phyloP scores from a whole-genome alignment of 805 yeast genomes.

The Blastobotrys attinorum region DNA sequence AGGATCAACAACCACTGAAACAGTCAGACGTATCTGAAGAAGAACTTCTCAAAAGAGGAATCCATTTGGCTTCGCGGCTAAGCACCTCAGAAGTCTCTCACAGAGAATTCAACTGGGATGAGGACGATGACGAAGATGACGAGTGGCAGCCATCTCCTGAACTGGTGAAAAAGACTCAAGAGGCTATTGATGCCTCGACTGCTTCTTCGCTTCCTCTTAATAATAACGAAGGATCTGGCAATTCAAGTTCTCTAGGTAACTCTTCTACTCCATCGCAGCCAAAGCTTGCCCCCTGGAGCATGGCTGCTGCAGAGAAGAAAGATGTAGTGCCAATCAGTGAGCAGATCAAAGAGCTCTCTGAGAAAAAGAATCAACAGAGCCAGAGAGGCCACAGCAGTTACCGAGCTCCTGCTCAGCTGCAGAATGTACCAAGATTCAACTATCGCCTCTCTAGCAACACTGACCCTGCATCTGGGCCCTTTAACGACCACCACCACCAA shows the following conservation, averaged over 20 bases:
- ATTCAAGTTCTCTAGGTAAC: no score
- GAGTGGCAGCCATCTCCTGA: slow-evolving; percentile 15
- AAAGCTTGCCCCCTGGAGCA: slow-evolving; percentile 17
- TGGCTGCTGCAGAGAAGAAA: slow-evolving; percentile 1
- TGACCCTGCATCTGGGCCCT: not conserved
- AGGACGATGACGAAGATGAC: slow-evolving; percentile 33
- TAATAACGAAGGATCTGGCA: no score
- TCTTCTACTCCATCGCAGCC: not conserved
- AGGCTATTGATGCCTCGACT: not conserved
- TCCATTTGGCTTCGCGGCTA: slow-evolving; percentile 27
- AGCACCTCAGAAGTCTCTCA: slow-evolving; percentile 16
- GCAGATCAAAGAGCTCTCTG: slow-evolving; percentile 17
- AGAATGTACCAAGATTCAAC: slow-evolving; percentile 7
- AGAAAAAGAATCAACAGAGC: slow-evolving; percentile 11
- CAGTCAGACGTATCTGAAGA: slow-evolving; percentile 23
- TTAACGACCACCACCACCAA: not conserved
- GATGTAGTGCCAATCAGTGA: slow-evolving; percentile 18
- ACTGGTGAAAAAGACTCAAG: slow-evolving; percentile 3
- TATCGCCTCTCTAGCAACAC: slow-evolving; percentile 3
- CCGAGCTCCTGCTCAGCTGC: slow-evolving; percentile 1
- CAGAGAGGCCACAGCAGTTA: slow-evolving; percentile 4
- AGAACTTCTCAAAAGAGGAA: slow-evolving; percentile 29
- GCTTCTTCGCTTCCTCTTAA: not conserved
- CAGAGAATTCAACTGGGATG: slow-evolving; percentile 30
- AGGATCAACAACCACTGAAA: no score